phyloP scores from a whole-genome alignment of 2,329 filamentous ascomycete species.

The Ophiosphaerella narmari region DNA sequence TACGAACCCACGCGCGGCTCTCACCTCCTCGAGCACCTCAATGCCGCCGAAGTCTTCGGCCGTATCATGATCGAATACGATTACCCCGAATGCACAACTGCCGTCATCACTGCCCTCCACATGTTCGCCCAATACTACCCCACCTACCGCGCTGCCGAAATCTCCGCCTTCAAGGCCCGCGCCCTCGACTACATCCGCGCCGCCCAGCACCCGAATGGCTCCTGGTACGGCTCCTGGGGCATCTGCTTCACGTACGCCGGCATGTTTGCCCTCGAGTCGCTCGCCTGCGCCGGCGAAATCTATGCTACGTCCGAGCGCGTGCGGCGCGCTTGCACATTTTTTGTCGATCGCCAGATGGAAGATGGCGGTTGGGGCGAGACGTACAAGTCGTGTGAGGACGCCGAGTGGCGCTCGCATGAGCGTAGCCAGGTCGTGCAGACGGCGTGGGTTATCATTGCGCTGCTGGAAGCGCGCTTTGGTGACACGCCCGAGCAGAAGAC shows the following conservation, averaged over 20 bases:
- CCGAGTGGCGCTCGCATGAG: slow-evolving; percentile 74
- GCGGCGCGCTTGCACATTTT: slow-evolving; percentile 79
- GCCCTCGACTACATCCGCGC: slow-evolving; percentile 83
- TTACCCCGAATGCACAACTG: slow-evolving; percentile 96
- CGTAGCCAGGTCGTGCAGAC: slow-evolving; percentile 93
- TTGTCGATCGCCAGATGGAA: slow-evolving; percentile 79
- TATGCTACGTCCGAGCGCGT: slow-evolving; percentile 75
- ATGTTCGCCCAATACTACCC: slow-evolving; percentile 83
- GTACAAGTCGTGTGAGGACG: slow-evolving; percentile 81
- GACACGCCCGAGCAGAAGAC: slow-evolving; percentile 71
- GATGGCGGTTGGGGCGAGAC: slow-evolving; percentile 98
- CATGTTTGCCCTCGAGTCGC: slow-evolving; percentile 92
- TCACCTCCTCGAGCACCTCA: slow-evolving; percentile 79
- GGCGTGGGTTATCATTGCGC: slow-evolving; percentile 81
- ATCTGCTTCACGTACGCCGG: slow-evolving; percentile 97
- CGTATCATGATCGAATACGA: slow-evolving; percentile 99
- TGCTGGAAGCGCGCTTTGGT: slow-evolving; percentile 83
- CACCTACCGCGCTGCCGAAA: slow-evolving; percentile 76
- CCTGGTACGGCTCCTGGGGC: slow-evolving; percentile 97
- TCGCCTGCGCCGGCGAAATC: slow-evolving; percentile 79
- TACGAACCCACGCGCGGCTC: slow-evolving; percentile 86
- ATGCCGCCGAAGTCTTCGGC: slow-evolving; percentile 95
- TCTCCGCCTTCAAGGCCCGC: slow-evolving; percentile 70
- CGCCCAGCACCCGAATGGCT: slow-evolving; percentile 79
- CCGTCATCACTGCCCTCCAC: slow-evolving; percentile 84